These are phyloP conservation scores for Xylaria sp. DNA, from an alignment of 2,329 filamentous ascomycete genomes.

Conservation along the genomic window DNA sequence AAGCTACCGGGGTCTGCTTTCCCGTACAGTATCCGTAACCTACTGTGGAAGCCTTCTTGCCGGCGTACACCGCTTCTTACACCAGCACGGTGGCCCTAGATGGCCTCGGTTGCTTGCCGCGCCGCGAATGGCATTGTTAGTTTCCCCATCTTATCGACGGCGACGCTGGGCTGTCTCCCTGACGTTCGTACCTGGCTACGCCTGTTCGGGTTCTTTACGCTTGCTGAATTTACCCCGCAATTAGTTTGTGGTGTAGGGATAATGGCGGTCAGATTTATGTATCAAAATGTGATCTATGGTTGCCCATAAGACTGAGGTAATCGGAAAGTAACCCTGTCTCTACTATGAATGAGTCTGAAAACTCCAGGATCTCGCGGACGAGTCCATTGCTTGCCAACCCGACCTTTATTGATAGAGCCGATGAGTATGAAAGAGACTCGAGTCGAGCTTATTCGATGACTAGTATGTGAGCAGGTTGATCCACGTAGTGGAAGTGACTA, in stretches of 20 bases:
- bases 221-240: not conserved
- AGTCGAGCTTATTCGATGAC: not conserved
- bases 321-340: too few species aligned
- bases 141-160: not conserved
- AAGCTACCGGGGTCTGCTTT: conserved; percentile 4
- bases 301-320: not conserved
- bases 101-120: not conserved
- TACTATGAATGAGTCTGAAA: not conserved
- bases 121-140: not conserved
- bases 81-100: not conserved
- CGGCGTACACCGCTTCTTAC: not conserved
- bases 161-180: not conserved
- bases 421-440: not conserved
- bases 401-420: not conserved
- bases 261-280: not conserved
- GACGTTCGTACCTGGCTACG: not conserved
- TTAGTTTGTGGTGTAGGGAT: not conserved
- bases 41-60: conserved; percentile 1
- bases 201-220: too few species aligned
- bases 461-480: not conserved
- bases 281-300: not conserved
- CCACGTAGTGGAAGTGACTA: not conserved
- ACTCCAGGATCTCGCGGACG: not conserved
- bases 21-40: conserved; percentile 15
- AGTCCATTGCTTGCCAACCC: not conserved